These are phyloP conservation scores for Tympanopsis confertula DNA, from an alignment of 2,329 filamentous ascomycete species.

Conservation along the genomic window DNA sequence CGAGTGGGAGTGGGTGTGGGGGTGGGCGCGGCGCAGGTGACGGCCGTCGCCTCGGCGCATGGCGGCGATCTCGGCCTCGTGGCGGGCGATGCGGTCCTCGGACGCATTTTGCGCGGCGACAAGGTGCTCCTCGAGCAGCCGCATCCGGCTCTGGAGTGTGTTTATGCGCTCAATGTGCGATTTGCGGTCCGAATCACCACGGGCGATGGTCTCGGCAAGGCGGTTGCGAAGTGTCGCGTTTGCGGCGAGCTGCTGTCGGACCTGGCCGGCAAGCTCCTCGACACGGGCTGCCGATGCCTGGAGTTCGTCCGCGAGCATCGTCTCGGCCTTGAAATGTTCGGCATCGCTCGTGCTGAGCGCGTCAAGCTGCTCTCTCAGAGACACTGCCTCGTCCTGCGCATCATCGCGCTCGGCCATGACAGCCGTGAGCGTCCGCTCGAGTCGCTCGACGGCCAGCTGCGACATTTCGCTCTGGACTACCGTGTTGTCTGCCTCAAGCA, in stretches of 20 bases:
- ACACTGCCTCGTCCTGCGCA: slow-evolving; percentile 52
- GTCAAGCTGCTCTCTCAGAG: slow-evolving; percentile 42
- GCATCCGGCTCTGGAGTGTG: slow-evolving; percentile 69
- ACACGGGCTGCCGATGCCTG: slow-evolving; percentile 64
- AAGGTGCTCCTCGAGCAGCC: slow-evolving; percentile 72
- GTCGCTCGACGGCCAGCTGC: slow-evolving; percentile 46
- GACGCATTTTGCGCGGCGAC: slow-evolving; percentile 73
- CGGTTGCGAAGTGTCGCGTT: slow-evolving; percentile 68
- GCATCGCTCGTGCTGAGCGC: slow-evolving; percentile 43
- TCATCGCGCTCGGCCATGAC: slow-evolving; percentile 63
- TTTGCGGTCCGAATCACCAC: slow-evolving; percentile 75
- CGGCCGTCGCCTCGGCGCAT: slow-evolving; percentile 65
- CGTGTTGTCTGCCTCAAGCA: slow-evolving; percentile 40
- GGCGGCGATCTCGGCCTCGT: slow-evolving; percentile 72
- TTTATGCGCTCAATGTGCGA: slow-evolving; percentile 73
- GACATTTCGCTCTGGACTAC: slow-evolving; percentile 42
- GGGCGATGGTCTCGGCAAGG: slow-evolving; percentile 66
- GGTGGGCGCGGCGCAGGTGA: slow-evolving; percentile 64
- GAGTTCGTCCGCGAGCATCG: slow-evolving; percentile 57
- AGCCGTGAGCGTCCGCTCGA: slow-evolving; percentile 58
- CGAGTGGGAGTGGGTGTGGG: slow-evolving; percentile 24
- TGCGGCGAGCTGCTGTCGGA: slow-evolving; percentile 66
- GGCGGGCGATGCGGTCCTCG: slow-evolving; percentile 69
- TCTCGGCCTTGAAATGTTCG: slow-evolving; percentile 44
- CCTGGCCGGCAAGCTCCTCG: slow-evolving; percentile 67